Evolutionary conservation across 2,329 filamentous ascomycete genomes (phyloP), one percentile per base, ranked within the genome.

Genomic region (Neopestalotiopsis clavispora): DNA sequence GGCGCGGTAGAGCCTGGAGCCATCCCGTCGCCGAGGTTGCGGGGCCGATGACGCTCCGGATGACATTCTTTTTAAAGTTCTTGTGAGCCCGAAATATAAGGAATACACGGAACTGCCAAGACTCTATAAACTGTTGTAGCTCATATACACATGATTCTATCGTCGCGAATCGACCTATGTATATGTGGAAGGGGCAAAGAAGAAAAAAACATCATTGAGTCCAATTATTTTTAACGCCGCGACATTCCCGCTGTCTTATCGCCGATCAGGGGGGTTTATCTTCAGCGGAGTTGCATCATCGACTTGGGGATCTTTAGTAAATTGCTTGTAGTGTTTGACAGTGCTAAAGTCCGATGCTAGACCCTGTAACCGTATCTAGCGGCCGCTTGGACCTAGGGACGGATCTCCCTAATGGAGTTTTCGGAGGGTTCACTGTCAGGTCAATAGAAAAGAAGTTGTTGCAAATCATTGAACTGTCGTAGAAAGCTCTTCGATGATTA

Each of bases 261-360:
- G 59, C 59, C 28, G 59, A 62, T 23, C 34, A 42, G 59, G n/a
- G n/a, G 34, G 30, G 32, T 2, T 10, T 38, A 30, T 59, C 23
- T 62, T 62, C 30, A 34, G 59, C 20, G 59, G 59, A 62, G 59
- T 62, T 62, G 59, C 59, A 62, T 62, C 59, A 62, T 62, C 59
- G 59, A 62, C 9, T 13, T 20, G 32, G 30, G 32, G n/a, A 28
- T 62, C 23, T 28, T 28, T 28, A 28, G 5, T 20, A 62, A n/a
- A 40, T 28, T 59, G 45, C 17, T 52, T 52, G 17, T 9, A 52
- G 45, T 20, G 45, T n/a, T 52, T 17, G 45, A 14, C 7, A 7
- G 17, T 20, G 45, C 45, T 23, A 23, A 52, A 52, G 45, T 52
- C 45, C 45, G 45, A 52, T 52, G 45, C 45, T 52, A 52, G 45